Percentiles rank a stretch among this genome's conserved stretches.
Evolutionary conservation across 176 grass and related monocot genomes (phyloP).

Genomic region (Elaeis guineensis): DNA sequence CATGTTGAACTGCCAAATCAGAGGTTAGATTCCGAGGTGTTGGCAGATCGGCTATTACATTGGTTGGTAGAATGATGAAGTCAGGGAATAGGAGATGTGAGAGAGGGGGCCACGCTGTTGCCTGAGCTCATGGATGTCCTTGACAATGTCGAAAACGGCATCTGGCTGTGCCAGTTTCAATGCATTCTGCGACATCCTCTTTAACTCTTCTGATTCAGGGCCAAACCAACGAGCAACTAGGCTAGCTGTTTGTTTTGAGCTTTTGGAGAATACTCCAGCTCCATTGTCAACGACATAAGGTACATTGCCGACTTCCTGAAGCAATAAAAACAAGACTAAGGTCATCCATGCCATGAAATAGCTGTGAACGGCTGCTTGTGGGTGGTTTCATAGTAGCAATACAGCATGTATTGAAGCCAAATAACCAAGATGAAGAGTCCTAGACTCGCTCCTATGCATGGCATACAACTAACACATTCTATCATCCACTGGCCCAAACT

Average conservation of each 20-base stretch:
- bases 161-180: slow-evolving; percentile 82
- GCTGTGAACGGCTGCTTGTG: too few relatives aligned
- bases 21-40: slow-evolving; percentile 15
- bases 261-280: slow-evolving; percentile 96
- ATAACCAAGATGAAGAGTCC: too few relatives aligned
- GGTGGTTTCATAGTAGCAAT: too few relatives aligned
- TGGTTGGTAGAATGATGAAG: slow-evolving; percentile 54
- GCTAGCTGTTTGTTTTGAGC: slow-evolving; percentile 64
- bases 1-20: not conserved
- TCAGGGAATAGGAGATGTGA: slow-evolving; percentile 62
- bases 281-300: slow-evolving; percentile 96
- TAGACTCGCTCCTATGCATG: too few relatives aligned
- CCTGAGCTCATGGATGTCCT: slow-evolving; percentile 72
- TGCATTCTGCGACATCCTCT: slow-evolving; percentile 86
- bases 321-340: not conserved
- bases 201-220: slow-evolving; percentile 52
- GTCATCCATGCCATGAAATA: too few relatives aligned
- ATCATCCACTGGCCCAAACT: too few relatives aligned
- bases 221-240: slow-evolving; percentile 80
- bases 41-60: slow-evolving; percentile 1
- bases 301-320: slow-evolving; percentile 94
- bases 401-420: too few relatives aligned
- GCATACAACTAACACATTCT: too few relatives aligned
- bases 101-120: slow-evolving; percentile 60
- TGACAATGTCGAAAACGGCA: slow-evolving; percentile 90